Percentiles rank a stretch among this genome's conserved stretches.
Evolutionary conservation across 2,329 filamentous ascomycete genomes (phyloP).

Genomic region (Macroventuria anomochaeta): DNA sequence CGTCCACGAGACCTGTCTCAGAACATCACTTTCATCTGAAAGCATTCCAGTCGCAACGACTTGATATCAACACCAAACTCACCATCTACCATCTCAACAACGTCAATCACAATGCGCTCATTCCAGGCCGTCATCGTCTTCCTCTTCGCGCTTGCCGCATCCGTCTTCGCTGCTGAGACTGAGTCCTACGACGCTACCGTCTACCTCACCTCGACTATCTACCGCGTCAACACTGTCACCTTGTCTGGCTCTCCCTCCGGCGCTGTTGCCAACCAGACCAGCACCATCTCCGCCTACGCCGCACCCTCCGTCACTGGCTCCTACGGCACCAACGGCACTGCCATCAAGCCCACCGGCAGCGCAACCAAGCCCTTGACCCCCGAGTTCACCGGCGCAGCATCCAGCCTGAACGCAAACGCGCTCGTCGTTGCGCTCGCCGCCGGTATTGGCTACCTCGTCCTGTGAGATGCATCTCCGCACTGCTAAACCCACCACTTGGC

Average conservation of each 20-base stretch:
- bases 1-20: constrained; percentile 7
- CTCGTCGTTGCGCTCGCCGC: constrained; percentile 40
- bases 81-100: constrained; percentile 16
- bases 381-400: constrained; percentile 45
- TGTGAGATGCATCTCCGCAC: constrained; percentile 34
- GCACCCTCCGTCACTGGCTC: constrained; percentile 20
- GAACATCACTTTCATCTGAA: constrained; percentile 2
- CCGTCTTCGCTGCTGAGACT: constrained; percentile 37
- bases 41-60: constrained; percentile 8
- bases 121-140: constrained; percentile 44
- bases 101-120: constrained; percentile 42
- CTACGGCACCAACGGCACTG: constrained; percentile 31
- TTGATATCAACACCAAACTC: constrained; percentile 8
- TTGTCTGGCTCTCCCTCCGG: constrained; percentile 36
- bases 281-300: constrained; percentile 36
- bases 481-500: constrained; percentile 14
- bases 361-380: constrained; percentile 21
- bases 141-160: constrained; percentile 44
- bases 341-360: constrained; percentile 25
- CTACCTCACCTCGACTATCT: constrained; percentile 48
- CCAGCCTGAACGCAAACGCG: constrained; percentile 40
- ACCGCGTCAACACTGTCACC: constrained; percentile 49
- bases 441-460: constrained; percentile 44
- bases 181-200: constrained; percentile 44
- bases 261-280: constrained; percentile 40